Conservation (phyloP, 768 basidiomycete species). For the Boletus patriciae region DNA sequence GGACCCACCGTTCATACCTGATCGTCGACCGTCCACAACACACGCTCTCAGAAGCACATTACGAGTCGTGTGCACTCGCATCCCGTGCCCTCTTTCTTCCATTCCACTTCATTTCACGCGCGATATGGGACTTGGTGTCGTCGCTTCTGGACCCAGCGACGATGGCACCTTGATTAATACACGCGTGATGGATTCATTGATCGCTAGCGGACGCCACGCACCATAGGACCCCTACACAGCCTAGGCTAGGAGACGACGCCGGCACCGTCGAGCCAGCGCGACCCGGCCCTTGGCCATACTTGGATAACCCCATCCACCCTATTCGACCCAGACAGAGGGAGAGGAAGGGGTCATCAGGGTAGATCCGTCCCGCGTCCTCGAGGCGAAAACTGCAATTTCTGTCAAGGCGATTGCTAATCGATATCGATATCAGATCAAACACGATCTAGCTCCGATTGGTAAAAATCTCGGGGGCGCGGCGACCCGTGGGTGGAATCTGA, state of each 20-base stretch:
- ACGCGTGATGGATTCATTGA: conserved; percentile 17
- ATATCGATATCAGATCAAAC: conserved; percentile 21
- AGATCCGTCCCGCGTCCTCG: conserved; percentile 12
- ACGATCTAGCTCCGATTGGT: conserved; percentile 20
- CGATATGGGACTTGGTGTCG: not conserved
- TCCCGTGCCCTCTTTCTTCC: conserved; percentile 13
- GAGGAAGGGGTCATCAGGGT: no score
- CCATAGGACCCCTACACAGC: conserved; percentile 1
- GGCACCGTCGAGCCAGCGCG: not conserved
- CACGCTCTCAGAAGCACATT: conserved; percentile 1
- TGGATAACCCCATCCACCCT: not conserved
- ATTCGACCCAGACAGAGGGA: no score
- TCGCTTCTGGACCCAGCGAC: conserved; percentile 13
- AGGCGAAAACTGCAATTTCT: not conserved
- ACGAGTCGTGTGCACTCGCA: not conserved
- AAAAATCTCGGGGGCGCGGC: not conserved
- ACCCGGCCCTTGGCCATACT: not conserved
- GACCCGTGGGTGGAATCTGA: not conserved
- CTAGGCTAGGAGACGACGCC: not conserved
- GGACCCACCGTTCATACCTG: not conserved
- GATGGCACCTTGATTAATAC: not conserved
- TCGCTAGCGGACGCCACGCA: conserved; percentile 5
- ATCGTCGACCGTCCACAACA: not conserved
- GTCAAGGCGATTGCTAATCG: conserved; percentile 8
- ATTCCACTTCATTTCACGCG: conserved; percentile 9